Evolutionary conservation across 2,329 filamentous ascomycete species (phyloP).

Genomic region (Ramularia endophylla): DNA sequence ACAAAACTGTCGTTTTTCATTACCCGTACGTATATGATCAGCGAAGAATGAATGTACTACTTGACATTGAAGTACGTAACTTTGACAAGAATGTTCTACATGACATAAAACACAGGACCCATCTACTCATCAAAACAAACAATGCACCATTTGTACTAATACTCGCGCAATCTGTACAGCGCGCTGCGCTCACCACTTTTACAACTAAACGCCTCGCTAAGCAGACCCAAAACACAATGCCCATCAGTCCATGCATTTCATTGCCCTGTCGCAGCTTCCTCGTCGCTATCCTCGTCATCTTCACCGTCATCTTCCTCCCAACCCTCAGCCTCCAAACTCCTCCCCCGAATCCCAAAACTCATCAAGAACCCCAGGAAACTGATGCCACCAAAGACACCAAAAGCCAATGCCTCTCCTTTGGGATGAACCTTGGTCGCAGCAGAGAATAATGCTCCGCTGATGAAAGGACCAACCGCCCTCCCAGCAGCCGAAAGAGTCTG

Average conservation of each 20-base stretch:
- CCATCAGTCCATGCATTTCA: conserved; percentile 3
- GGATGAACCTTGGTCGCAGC: conserved; percentile 65
- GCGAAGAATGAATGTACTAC: no score
- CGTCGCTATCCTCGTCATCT: conserved; percentile 42
- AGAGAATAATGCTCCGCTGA: conserved; percentile 82
- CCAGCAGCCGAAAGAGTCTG: conserved; percentile 91
- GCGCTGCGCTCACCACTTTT: no score
- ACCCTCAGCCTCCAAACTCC: conserved; percentile 53
- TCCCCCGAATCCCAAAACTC: conserved; percentile 69
- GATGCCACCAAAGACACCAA: conserved; percentile 80
- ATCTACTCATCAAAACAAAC: no score
- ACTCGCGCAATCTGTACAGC: no score
- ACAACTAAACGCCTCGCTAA: no score
- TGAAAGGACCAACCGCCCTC: conserved; percentile 78
- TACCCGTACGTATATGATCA: no score
- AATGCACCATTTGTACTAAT: no score
- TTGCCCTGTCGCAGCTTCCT: conserved; percentile 14
- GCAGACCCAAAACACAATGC: no score
- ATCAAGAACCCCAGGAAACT: conserved; percentile 73
- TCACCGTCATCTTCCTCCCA: conserved; percentile 42
- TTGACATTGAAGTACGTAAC: no score
- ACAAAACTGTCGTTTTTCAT: no score
- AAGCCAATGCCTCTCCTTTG: conserved; percentile 79
- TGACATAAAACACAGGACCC: no score
- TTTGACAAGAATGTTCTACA: no score